These are phyloP conservation scores for Fusarium torulosum DNA, from an alignment of 2,329 filamentous ascomycete genomes.

Conservation along the genomic window DNA sequence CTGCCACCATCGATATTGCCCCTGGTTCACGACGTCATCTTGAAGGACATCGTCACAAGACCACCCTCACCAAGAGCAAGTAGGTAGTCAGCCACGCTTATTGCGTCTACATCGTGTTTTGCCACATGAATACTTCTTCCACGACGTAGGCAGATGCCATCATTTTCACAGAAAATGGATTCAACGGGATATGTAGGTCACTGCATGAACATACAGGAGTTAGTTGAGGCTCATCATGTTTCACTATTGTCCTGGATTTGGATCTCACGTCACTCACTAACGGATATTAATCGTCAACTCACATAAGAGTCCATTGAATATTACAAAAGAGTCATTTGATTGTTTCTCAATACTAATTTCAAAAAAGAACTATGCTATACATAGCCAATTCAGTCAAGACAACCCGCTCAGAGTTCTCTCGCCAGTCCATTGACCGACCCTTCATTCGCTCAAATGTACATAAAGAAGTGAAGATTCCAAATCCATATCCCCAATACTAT, in stretches of 20 bases:
- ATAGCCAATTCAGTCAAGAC: slow-evolving; percentile 19
- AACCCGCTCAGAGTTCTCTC: neutral
- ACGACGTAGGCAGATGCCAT: neutral
- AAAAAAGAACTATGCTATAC: slow-evolving; percentile 12
- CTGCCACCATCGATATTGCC: slow-evolving; percentile 4
- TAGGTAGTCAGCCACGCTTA: slow-evolving; percentile 24
- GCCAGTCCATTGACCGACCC: slow-evolving; percentile 12
- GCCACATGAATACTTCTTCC: slow-evolving; percentile 24
- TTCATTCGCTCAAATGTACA: slow-evolving; percentile 41
- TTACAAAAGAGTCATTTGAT: slow-evolving; percentile 14
- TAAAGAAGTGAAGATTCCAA: slow-evolving; percentile 39
- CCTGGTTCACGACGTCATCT: slow-evolving; percentile 36
- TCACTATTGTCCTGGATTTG: neutral
- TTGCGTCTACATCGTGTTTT: slow-evolving; percentile 7
- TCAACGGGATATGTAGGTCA: neutral
- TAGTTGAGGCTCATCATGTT: neutral
- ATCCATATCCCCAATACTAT: neutral
- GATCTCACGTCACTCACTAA: neutral
- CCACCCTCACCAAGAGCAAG: slow-evolving; percentile 2
- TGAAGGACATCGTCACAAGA: slow-evolving; percentile 32
- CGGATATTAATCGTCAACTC: neutral
- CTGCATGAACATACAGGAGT: neutral
- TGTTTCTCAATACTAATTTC: slow-evolving; percentile 22
- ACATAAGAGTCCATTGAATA: neutral
- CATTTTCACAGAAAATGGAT: neutral